Conservation (phyloP, 768 basidiomycete genomes). For the Cyathus striatus region DNA sequence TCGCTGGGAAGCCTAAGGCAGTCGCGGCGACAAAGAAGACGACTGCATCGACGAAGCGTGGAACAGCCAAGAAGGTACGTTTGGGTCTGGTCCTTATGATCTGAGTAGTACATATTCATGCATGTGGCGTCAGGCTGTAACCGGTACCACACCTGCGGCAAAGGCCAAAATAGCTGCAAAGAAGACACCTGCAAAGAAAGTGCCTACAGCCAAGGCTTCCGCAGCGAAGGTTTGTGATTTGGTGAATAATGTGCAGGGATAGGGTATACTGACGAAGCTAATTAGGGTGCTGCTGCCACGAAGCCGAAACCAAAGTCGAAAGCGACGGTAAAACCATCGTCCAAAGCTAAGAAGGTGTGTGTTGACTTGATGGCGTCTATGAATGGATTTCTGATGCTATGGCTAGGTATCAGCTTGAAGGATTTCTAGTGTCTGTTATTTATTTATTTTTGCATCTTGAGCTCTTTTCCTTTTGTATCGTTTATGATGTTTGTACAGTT, state of each 20-base stretch:
- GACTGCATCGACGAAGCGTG: constrained; percentile 4
- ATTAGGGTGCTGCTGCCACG: constrained; percentile 10
- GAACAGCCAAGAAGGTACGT: constrained; percentile 19
- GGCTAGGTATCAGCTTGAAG: constrained; percentile 15
- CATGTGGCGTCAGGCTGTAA: constrained; percentile 35
- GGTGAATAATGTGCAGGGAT: constrained; percentile 1
- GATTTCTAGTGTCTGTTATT: constrained; percentile 4
- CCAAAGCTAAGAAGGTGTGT: constrained; percentile 25
- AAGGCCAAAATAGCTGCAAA: constrained; percentile 34
- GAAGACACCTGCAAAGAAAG: constrained; percentile 30
- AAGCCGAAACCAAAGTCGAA: constrained; percentile 23
- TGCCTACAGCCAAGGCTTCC: constrained; percentile 24
- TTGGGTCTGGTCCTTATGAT: not conserved
- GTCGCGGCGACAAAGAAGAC: constrained; percentile 11
- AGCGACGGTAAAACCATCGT: constrained; percentile 14
- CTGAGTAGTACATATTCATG: not conserved
- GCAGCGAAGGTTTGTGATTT: constrained; percentile 22
- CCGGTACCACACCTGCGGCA: constrained; percentile 38
- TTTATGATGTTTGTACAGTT: constrained; percentile 10
- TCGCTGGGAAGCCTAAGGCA: constrained; percentile 19
- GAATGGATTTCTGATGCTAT: not conserved
- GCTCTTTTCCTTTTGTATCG: constrained; percentile 11
- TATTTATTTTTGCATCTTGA: constrained; percentile 10
- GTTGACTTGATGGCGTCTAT: not conserved
- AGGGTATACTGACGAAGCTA: constrained; percentile 3